Percentiles rank a stretch among this genome's conserved stretches.
phyloP scores from a whole-genome alignment of 2,329 filamentous ascomycete species.

The Hirsutella thompsonii region DNA sequence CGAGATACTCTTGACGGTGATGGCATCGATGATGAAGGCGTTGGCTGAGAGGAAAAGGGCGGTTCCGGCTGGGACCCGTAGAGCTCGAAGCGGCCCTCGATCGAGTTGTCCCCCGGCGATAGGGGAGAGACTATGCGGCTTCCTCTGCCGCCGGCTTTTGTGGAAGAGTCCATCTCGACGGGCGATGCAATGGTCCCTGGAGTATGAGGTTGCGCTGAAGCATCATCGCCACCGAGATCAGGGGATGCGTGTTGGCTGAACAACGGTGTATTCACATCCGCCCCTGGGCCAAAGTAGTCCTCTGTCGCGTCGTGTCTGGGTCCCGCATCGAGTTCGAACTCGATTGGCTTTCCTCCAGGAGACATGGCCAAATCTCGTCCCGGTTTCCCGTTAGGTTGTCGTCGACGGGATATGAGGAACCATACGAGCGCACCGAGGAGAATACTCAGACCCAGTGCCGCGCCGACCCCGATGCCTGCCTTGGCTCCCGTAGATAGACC shows the following conservation, averaged over 20 bases:
- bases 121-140: conserved; percentile 5
- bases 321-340: background rate
- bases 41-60: background rate
- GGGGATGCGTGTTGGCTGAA: conserved; percentile 8
- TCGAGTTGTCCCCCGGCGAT: conserved; percentile 10
- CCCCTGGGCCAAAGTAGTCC: conserved; percentile 35
- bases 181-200: conserved; percentile 30
- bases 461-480: conserved; percentile 43
- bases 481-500: conserved; percentile 36
- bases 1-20: background rate
- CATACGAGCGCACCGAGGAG: conserved; percentile 31
- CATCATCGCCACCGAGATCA: conserved; percentile 21
- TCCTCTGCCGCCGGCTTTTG: conserved; percentile 1
- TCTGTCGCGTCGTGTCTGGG: conserved; percentile 18
- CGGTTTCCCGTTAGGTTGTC: too few species aligned
- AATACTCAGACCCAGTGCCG: conserved; percentile 28
- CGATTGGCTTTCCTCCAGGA: too few species aligned
- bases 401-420: conserved; percentile 33
- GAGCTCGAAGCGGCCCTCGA: conserved; percentile 28
- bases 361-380: too few species aligned
- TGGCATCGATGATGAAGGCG: background rate
- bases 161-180: conserved; percentile 38
- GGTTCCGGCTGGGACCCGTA: conserved; percentile 22
- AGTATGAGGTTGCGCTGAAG: conserved; percentile 24
- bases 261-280: conserved; percentile 26